A percentile compares a stretch with the other conserved stretches of the same genome.
Evolutionary conservation across 139 green algal genomes (phyloP).

Genomic region (Chlorella sp.): DNA sequence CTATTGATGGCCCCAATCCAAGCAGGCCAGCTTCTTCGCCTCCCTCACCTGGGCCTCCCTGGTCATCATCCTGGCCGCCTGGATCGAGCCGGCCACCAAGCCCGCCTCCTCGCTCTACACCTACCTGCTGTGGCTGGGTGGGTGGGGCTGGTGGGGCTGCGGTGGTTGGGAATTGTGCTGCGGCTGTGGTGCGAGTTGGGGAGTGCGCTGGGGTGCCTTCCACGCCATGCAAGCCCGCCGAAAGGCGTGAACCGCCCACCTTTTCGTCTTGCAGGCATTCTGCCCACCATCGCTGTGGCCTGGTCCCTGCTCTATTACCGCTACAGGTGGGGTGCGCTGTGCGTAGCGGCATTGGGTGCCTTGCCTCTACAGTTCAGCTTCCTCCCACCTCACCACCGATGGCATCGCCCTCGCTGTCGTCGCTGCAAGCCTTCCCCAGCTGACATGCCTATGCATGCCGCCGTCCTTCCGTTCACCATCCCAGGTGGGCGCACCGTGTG

Average conservation of each 20-base stretch:
- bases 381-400: no score
- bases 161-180: no score
- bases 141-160: background rate
- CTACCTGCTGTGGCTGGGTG: constrained; percentile 39
- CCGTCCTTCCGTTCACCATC: no score
- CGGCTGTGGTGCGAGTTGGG: no score
- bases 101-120: background rate
- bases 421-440: no score
- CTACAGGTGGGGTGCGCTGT: background rate
- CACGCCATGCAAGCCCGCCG: no score
- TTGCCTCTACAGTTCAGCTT: no score
- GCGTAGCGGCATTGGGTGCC: no score
- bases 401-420: no score
- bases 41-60: constrained; percentile 46
- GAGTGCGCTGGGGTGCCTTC: no score
- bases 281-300: background rate
- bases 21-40: constrained; percentile 47
- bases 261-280: constrained; percentile 22
- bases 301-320: constrained; percentile 18
- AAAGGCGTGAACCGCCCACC: no score
- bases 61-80: constrained; percentile 29
- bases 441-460: no score
- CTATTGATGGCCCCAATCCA: background rate
- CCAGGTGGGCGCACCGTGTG: background rate
- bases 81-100: constrained; percentile 12